phyloP scores from a whole-genome alignment of 495 filamentous ascomycete genomes.

The Hypoxylon cercidicola region DNA sequence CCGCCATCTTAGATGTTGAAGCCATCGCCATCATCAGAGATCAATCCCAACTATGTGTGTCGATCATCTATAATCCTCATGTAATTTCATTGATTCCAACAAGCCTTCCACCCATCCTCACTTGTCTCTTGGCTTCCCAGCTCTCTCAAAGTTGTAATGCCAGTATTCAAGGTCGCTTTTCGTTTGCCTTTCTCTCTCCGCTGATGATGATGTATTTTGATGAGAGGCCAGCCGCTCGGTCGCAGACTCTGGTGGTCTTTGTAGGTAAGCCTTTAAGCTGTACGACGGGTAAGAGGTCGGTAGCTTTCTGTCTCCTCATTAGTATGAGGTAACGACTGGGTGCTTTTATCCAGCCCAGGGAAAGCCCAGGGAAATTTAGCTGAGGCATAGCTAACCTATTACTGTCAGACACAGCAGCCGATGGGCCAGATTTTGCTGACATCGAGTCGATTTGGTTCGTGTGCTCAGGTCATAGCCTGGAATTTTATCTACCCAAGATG shows the following conservation, averaged over 20 bases:
- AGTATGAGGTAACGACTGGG: not conserved
- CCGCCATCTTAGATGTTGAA: not conserved
- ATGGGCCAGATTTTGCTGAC: slow-evolving; percentile 19
- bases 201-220: slow-evolving; percentile 8
- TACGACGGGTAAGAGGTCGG: slow-evolving; percentile 15
- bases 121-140: not conserved
- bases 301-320: slow-evolving; percentile 4
- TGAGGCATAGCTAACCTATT: slow-evolving; percentile 20
- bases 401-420: slow-evolving; percentile 19
- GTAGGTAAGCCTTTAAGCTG: slow-evolving; percentile 29
- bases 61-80: no score
- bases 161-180: slow-evolving; percentile 20
- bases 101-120: not conserved
- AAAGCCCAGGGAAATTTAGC: no score
- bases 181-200: slow-evolving; percentile 4
- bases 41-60: not conserved
- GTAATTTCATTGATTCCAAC: not conserved
- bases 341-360: not conserved
- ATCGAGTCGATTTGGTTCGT: slow-evolving; percentile 2
- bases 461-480: slow-evolving; percentile 1
- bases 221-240: slow-evolving; percentile 24
- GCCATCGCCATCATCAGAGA: not conserved
- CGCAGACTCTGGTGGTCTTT: slow-evolving; percentile 25
- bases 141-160: slow-evolving; percentile 19
- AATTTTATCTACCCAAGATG: slow-evolving; percentile 3